Evolutionary conservation across 139 green algal species (phyloP).

Genomic region (Chlorella ohadii): DNA sequence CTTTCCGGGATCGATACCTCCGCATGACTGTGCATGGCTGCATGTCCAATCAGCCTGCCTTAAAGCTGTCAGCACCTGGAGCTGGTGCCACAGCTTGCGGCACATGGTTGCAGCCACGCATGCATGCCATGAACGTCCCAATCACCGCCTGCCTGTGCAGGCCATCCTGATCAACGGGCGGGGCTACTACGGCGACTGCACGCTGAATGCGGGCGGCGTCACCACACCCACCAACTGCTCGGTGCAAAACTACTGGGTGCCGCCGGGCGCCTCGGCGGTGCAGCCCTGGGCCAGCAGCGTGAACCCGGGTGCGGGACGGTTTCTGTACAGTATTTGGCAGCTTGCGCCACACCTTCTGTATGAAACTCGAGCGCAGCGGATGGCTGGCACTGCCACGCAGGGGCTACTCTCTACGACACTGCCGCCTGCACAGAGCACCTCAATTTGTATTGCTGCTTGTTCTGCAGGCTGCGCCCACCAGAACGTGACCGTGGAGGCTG

Average conservation of each 20-base stretch:
- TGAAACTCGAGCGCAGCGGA: no score
- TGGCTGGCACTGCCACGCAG: no score
- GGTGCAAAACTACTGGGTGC: neutral
- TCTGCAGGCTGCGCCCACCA: conserved; percentile 44
- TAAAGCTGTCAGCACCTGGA: no score
- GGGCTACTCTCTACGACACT: no score
- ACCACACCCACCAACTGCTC: conserved; percentile 11
- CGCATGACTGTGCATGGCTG: no score
- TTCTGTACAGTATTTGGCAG: neutral
- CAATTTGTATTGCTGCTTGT: no score
- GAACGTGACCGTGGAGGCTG: conserved; percentile 40
- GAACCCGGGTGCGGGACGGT: conserved; percentile 20
- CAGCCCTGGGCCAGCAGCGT: neutral
- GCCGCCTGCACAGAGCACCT: no score
- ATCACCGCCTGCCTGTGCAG: neutral
- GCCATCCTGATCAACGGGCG: conserved; percentile 64
- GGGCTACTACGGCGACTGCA: conserved; percentile 57
- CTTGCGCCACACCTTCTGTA: neutral
- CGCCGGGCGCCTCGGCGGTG: neutral
- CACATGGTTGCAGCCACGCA: no score
- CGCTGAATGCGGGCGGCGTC: conserved; percentile 1
- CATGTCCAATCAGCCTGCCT: no score
- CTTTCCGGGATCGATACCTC: no score
- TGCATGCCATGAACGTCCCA: no score
- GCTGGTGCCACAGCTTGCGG: no score